Evolutionary conservation across 768 basidiomycete genomes (phyloP).

Genomic region (Tephrocybe sp.): DNA sequence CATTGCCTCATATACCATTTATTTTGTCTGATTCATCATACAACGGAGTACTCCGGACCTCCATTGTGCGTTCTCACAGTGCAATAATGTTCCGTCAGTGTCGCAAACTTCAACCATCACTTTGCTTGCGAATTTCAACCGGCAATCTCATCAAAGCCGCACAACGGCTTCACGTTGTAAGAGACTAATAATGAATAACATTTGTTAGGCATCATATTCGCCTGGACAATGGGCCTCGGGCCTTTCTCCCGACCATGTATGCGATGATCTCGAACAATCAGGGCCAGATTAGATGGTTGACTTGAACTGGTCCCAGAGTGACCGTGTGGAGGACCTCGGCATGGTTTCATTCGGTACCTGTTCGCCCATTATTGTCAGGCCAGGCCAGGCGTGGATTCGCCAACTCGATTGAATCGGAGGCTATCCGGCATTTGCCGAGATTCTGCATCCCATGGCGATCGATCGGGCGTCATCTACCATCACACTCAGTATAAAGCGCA

Average conservation of each 20-base stretch:
- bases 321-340: too few species aligned
- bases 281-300: too few species aligned
- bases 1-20: constrained; percentile 7
- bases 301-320: too few species aligned
- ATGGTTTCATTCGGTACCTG: too few species aligned
- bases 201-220: too few species aligned
- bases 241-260: too few species aligned
- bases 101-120: constrained; percentile 19
- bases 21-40: constrained; percentile 5
- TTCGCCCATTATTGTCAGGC: too few species aligned
- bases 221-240: too few species aligned
- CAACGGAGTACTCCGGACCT: constrained; percentile 10
- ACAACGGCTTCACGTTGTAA: background rate
- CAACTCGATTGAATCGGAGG: constrained; percentile 4
- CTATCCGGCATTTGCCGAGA: constrained; percentile 29
- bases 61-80: constrained; percentile 15
- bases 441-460: constrained; percentile 20
- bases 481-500: constrained; percentile 33
- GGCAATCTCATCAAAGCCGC: constrained; percentile 5
- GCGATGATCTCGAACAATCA: too few species aligned
- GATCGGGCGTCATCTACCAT: constrained; percentile 23
- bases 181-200: too few species aligned
- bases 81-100: constrained; percentile 19
- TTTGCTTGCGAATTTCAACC: constrained; percentile 2
- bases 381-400: too few species aligned